phyloP scores from a whole-genome alignment of 768 basidiomycete genomes.

The Mycena albidolilacea region DNA sequence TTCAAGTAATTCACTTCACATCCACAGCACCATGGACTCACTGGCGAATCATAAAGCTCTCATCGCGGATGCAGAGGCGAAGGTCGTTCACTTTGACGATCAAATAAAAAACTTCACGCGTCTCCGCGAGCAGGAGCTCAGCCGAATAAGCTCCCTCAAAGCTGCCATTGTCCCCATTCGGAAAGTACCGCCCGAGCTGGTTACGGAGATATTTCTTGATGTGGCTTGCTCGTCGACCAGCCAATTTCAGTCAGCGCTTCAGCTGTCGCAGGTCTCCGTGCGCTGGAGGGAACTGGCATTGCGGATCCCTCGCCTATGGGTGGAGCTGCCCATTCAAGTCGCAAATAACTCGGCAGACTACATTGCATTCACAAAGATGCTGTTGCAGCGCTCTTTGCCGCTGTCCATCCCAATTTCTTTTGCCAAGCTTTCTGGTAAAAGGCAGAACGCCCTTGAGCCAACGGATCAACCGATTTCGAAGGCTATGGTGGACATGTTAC shows the following conservation, averaged over 20 bases:
- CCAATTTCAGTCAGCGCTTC: background rate
- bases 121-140: conserved; percentile 1
- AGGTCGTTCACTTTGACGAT: background rate
- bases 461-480: background rate
- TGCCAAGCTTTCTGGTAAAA: background rate
- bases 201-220: conserved; percentile 2
- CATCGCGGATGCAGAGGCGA: background rate
- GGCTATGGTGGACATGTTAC: background rate
- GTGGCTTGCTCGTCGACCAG: conserved; percentile 1
- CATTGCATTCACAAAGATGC: background rate
- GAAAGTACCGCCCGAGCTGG: conserved; percentile 1
- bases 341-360: background rate
- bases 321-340: background rate
- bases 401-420: conserved; percentile 1
- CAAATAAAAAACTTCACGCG: background rate
- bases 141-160: conserved; percentile 1
- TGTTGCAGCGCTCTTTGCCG: conserved; percentile 1
- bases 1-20: conserved; percentile 1
- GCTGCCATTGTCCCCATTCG: background rate
- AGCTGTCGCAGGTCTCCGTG: conserved; percentile 1
- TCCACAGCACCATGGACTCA: background rate
- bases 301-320: conserved; percentile 1
- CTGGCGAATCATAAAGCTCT: background rate
- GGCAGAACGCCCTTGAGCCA: background rate
- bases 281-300: conserved; percentile 1